Conservation (phyloP, 139 green algal genomes). For the Mesotaenium endlicherianum region DNA sequence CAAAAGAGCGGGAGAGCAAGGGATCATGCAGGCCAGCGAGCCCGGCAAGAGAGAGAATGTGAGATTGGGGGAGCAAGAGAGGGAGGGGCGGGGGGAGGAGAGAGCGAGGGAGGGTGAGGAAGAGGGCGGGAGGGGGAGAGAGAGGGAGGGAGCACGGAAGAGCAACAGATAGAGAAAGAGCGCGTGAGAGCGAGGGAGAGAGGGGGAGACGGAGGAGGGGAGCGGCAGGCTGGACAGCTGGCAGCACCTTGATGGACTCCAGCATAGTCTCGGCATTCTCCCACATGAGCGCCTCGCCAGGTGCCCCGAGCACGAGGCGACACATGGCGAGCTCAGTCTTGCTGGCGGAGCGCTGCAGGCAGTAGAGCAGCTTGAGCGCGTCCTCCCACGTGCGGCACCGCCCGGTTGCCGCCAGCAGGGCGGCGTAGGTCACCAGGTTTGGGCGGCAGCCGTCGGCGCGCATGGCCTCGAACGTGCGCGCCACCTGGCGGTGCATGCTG, state of each 20-base stretch:
- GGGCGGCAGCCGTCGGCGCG: constrained; percentile 22
- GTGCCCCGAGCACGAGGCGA: constrained; percentile 25
- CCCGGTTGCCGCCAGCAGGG: constrained; percentile 34
- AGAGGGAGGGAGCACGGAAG: too few species aligned
- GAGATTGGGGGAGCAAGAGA: too few species aligned
- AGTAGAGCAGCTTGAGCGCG: constrained; percentile 41
- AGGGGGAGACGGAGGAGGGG: too few species aligned
- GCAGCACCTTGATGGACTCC: constrained; percentile 8
- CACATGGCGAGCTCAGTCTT: constrained; percentile 44
- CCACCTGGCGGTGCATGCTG: constrained; percentile 15
- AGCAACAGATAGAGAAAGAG: too few species aligned
- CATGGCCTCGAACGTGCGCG: constrained; percentile 35
- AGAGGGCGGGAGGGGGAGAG: too few species aligned
- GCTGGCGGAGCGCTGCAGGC: constrained; percentile 23
- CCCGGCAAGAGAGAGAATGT: too few species aligned
- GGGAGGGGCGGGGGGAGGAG: too few species aligned
- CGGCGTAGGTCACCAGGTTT: constrained; percentile 48
- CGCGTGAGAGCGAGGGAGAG: too few species aligned
- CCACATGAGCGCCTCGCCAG: constrained; percentile 36
- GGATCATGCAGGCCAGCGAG: too few species aligned
- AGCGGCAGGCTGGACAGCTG: too few species aligned
- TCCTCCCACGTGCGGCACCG: constrained; percentile 33
- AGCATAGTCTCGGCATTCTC: constrained; percentile 43
- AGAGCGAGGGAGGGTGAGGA: too few species aligned
- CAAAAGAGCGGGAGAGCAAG: too few species aligned